Percentiles rank a stretch among this genome's conserved stretches.
phyloP scores from a whole-genome alignment of 2,329 filamentous ascomycete genomes.

The Paecilomyces formosus region DNA sequence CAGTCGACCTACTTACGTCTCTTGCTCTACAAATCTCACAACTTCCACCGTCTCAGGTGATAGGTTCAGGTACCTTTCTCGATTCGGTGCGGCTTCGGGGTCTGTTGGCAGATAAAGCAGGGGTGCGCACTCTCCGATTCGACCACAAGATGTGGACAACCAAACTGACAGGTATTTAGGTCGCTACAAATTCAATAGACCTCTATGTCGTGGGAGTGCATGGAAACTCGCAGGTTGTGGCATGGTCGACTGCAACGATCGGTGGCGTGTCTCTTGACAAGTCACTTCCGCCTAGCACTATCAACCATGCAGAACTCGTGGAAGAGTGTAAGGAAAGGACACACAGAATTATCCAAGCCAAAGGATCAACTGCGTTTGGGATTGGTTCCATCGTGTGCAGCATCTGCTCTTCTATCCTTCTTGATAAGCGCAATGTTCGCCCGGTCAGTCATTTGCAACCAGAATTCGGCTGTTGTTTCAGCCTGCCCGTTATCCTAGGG shows the following conservation, averaged over 20 bases:
- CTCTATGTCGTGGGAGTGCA: conserved; percentile 45
- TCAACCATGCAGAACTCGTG: conserved; percentile 31
- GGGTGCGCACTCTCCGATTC: conserved; percentile 4
- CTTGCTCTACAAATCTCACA: conserved; percentile 42
- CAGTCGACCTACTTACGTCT: conserved; percentile 48
- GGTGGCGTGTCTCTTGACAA: conserved; percentile 34
- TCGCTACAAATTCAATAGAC: conserved; percentile 25
- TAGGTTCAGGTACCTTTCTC: conserved; percentile 48
- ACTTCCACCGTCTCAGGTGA: conserved; percentile 42
- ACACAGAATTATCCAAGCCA: conserved; percentile 41
- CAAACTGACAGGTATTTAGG: conserved; percentile 8
- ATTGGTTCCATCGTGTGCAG: conserved; percentile 42
- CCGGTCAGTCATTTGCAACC: conserved; percentile 45
- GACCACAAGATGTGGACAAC: neutral
- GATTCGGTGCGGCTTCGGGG: conserved; percentile 44
- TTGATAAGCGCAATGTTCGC: conserved; percentile 40
- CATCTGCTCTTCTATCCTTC: conserved; percentile 45
- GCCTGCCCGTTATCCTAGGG: conserved; percentile 43
- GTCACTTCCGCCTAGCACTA: conserved; percentile 17
- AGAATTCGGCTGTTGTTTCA: conserved; percentile 43
- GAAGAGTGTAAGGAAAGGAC: conserved; percentile 41
- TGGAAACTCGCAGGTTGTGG: conserved; percentile 42
- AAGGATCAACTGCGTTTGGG: conserved; percentile 46
- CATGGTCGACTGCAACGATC: conserved; percentile 40
- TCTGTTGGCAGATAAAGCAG: conserved; percentile 8